phyloP scores from a whole-genome alignment of 805 yeast genomes.

The Wickerhamomyces chambardii region DNA sequence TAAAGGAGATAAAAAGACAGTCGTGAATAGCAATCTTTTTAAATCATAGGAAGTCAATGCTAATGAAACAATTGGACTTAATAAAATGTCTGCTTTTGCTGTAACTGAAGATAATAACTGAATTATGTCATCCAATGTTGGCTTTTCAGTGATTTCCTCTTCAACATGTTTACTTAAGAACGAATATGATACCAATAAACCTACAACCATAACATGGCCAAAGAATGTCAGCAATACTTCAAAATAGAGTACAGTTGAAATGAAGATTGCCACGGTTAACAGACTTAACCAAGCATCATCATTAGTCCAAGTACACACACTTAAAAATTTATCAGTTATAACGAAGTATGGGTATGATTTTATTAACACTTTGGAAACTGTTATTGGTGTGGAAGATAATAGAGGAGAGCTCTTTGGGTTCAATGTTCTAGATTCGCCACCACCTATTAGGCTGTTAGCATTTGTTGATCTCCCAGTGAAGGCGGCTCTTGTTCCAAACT shows the following conservation, averaged over 20 bases:
- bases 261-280: constrained; percentile 44
- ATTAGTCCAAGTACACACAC: constrained; percentile 85
- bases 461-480: constrained; percentile 26
- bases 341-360: constrained; percentile 80
- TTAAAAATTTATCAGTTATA: constrained; percentile 58
- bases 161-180: constrained; percentile 47
- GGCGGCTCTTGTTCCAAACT: constrained; percentile 26
- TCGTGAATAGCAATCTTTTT: constrained; percentile 72
- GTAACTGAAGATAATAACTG: constrained; percentile 68
- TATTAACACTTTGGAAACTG: constrained; percentile 76
- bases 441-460: constrained; percentile 12
- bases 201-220: constrained; percentile 71
- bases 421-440: constrained; percentile 10
- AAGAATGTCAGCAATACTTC: constrained; percentile 71
- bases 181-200: constrained; percentile 50
- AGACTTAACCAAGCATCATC: constrained; percentile 74
- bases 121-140: constrained; percentile 83
- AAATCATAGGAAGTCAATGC: constrained; percentile 74
- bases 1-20: constrained; percentile 78
- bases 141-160: constrained; percentile 50
- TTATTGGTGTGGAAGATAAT: constrained; percentile 82
- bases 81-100: constrained; percentile 64
- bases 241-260: constrained; percentile 62
- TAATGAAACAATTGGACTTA: constrained; percentile 71
- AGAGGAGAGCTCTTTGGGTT: constrained; percentile 49